phyloP scores from a whole-genome alignment of 2,329 filamentous ascomycete genomes.

The Aspergillus nomiae region DNA sequence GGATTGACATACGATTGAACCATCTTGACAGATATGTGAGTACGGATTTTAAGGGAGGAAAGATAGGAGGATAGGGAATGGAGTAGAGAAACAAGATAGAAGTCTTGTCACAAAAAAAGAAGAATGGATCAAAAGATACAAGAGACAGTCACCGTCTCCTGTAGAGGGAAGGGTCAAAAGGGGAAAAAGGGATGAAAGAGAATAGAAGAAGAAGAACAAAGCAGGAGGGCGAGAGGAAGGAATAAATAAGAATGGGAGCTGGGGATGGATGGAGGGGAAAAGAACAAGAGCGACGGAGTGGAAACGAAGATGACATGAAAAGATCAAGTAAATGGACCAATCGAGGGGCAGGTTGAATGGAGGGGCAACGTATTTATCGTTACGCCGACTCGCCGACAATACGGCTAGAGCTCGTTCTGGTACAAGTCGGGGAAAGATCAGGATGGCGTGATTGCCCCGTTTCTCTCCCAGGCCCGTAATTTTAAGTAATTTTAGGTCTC shows the following conservation, averaged over 20 bases:
- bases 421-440: background rate
- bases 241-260: conserved; percentile 10
- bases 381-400: background rate
- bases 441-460: conserved; percentile 9
- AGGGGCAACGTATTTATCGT: background rate
- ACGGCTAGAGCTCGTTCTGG: background rate
- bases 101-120: conserved; percentile 6
- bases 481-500: background rate
- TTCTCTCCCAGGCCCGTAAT: background rate
- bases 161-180: conserved; percentile 7
- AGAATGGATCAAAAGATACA: conserved; percentile 19
- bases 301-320: conserved; percentile 5
- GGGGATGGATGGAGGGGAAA: conserved; percentile 14
- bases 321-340: conserved; percentile 3
- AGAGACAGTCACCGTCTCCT: conserved; percentile 30
- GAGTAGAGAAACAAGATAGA: conserved; percentile 5
- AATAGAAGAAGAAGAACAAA: conserved; percentile 15
- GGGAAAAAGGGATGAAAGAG: conserved; percentile 19
- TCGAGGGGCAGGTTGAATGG: background rate
- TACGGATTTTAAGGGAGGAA: conserved; percentile 15
- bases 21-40: conserved; percentile 50
- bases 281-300: background rate
- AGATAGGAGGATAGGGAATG: background rate
- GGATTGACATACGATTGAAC: conserved; percentile 59
- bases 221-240: conserved; percentile 8